Evolutionary conservation across 352 stramenopile species (phyloP).

Genomic region (Pythium guiyangense): DNA sequence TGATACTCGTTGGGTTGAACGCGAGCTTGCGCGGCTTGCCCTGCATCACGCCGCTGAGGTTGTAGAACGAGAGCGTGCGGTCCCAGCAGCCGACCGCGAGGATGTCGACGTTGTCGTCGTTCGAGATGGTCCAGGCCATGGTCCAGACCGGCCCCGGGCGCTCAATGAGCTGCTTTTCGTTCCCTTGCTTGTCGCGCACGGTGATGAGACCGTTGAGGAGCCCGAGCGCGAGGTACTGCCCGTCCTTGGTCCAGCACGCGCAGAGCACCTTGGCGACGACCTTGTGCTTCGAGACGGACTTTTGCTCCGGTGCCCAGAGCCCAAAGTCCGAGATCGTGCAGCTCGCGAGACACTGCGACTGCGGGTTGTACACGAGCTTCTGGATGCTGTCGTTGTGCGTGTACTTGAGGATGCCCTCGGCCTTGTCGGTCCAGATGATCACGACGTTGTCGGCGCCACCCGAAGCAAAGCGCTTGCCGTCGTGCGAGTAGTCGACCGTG

Average conservation of each 20-base stretch:
- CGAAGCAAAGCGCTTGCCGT: constrained; percentile 91
- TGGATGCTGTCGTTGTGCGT: constrained; percentile 94
- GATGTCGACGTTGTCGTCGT: constrained; percentile 79
- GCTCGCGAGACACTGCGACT: constrained; percentile 89
- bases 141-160: constrained; percentile 83
- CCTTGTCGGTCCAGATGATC: constrained; percentile 96
- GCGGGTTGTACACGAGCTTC: constrained; percentile 90
- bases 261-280: constrained; percentile 92
- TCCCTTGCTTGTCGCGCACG: constrained; percentile 90
- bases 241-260: constrained; percentile 90
- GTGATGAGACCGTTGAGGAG: constrained; percentile 89
- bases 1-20: constrained; percentile 91
- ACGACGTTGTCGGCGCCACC: constrained; percentile 93
- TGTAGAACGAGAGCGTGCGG: constrained; percentile 91
- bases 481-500: constrained; percentile 86
- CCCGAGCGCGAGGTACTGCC: constrained; percentile 88
- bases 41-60: constrained; percentile 75
- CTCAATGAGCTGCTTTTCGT: constrained; percentile 90
- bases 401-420: constrained; percentile 95
- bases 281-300: constrained; percentile 93
- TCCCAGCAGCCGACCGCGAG: constrained; percentile 94
- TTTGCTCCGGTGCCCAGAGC: constrained; percentile 92
- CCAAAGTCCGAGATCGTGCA: constrained; percentile 94
- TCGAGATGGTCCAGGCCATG: constrained; percentile 77
- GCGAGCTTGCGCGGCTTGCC: constrained; percentile 85